Percentiles rank a stretch among this genome's conserved stretches.
Evolutionary conservation across 805 yeast genomes (phyloP).

Genomic region (Debaryomyces prosopidis): DNA sequence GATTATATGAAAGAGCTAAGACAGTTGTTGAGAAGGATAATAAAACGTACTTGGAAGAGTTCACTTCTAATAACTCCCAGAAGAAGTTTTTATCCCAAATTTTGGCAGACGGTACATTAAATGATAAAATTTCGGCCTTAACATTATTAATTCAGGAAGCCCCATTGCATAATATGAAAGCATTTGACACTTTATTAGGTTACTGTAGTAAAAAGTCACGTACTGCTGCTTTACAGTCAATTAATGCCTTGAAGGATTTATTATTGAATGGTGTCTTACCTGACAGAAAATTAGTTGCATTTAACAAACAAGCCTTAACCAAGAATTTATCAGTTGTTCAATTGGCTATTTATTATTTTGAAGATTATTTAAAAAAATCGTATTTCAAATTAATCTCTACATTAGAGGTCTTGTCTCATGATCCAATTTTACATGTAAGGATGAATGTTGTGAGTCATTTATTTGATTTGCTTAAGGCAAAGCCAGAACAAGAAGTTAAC

Average conservation of each 20-base stretch:
- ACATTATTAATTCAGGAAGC: slow-evolving; percentile 93
- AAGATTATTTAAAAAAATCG: slow-evolving; percentile 78
- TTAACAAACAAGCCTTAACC: slow-evolving; percentile 69
- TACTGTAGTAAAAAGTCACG: slow-evolving; percentile 90
- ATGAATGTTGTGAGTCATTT: slow-evolving; percentile 73
- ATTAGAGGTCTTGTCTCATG: slow-evolving; percentile 82
- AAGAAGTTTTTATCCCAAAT: slow-evolving; percentile 86
- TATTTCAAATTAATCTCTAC: slow-evolving; percentile 76
- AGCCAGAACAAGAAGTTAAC: slow-evolving; percentile 97
- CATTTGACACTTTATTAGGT: slow-evolving; percentile 72
- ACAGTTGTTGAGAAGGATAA: slow-evolving; percentile 69
- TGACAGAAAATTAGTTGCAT: slow-evolving; percentile 75
- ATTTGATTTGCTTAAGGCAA: slow-evolving; percentile 74
- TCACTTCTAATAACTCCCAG: slow-evolving; percentile 75
- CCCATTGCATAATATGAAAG: slow-evolving; percentile 84
- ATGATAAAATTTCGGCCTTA: slow-evolving; percentile 92
- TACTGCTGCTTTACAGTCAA: slow-evolving; percentile 88
- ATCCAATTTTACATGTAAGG: slow-evolving; percentile 86
- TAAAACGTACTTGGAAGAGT: slow-evolving; percentile 66
- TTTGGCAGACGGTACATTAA: slow-evolving; percentile 87
- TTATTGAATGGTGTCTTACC: slow-evolving; percentile 82
- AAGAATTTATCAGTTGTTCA: slow-evolving; percentile 44
- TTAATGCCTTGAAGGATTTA: slow-evolving; percentile 87
- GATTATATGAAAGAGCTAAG: slow-evolving; percentile 66
- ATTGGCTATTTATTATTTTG: slow-evolving; percentile 78